Evolutionary conservation across 129 eudicot species (phyloP).

Genomic region (Centella asiatica): DNA sequence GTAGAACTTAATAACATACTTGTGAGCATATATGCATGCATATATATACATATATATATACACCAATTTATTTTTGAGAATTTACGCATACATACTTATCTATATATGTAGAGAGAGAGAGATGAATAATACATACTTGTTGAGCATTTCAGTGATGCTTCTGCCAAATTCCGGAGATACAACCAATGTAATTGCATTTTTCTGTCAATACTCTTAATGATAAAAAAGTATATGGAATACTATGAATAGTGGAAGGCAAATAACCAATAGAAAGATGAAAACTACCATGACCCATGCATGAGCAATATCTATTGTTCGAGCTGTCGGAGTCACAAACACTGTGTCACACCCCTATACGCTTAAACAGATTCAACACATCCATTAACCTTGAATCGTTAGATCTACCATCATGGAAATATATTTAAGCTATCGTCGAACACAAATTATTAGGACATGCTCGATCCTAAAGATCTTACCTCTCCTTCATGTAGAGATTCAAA

Average conservation of each 20-base stretch:
- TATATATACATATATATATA: no score
- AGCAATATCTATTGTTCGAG: slow-evolving; percentile 83
- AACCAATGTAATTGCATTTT: slow-evolving; percentile 65
- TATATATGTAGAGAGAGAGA: no score
- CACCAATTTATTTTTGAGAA: no score
- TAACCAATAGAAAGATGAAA: slow-evolving; percentile 1
- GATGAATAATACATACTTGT: slow-evolving; percentile 36
- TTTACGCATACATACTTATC: no score
- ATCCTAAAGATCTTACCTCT: slow-evolving; percentile 34
- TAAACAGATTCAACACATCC: slow-evolving; percentile 5
- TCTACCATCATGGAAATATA: slow-evolving; percentile 8
- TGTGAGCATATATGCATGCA: no score
- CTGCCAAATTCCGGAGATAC: slow-evolving; percentile 60
- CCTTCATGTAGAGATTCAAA: slow-evolving; percentile 80
- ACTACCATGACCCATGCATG: slow-evolving; percentile 91
- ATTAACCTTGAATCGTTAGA: slow-evolving; percentile 5
- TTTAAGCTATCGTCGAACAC: no score
- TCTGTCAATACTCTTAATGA: slow-evolving; percentile 34
- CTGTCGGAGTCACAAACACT: slow-evolving; percentile 89
- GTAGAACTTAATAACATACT: no score
- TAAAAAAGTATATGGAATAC: background rate
- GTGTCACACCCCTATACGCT: slow-evolving; percentile 82
- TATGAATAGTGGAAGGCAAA: background rate
- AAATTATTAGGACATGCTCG: no score
- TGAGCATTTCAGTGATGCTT: slow-evolving; percentile 67